Evolutionary conservation across 768 basidiomycete genomes (phyloP).

Genomic region (Lyophyllum atratum): DNA sequence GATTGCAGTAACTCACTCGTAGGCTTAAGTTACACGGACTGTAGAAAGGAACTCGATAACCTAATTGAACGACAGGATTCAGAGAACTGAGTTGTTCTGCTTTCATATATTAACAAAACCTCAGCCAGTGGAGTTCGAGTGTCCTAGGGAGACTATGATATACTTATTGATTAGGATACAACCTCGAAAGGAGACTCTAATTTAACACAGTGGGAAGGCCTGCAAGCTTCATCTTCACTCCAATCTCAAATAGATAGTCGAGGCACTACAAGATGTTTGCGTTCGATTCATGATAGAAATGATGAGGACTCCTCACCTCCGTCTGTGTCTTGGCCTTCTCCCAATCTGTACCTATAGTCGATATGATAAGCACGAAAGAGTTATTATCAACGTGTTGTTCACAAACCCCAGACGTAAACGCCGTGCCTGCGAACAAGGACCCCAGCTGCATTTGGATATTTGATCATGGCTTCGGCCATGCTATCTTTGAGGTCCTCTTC

Average conservation of each 20-base stretch:
- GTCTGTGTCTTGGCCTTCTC: constrained; percentile 89
- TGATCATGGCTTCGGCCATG: constrained; percentile 84
- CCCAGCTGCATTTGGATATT: constrained; percentile 77
- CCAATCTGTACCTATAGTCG: constrained; percentile 63
- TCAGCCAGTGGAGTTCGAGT: too few species aligned
- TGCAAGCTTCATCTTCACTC: constrained; percentile 77
- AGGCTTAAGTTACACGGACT: too few species aligned
- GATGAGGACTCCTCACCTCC: constrained; percentile 46
- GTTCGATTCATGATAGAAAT: not conserved
- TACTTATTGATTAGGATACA: not conserved
- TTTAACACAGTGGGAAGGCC: constrained; percentile 52
- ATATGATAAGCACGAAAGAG: constrained; percentile 2
- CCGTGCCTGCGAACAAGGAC: constrained; percentile 80
- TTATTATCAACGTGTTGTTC: not conserved
- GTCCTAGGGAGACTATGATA: too few species aligned
- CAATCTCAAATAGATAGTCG: constrained; percentile 89
- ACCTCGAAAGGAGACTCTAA: constrained; percentile 2
- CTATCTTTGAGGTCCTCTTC: constrained; percentile 89
- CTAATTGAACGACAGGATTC: too few species aligned
- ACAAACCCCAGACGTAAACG: constrained; percentile 84
- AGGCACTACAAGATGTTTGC: constrained; percentile 57
- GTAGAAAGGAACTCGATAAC: too few species aligned
- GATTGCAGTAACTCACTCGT: too few species aligned
- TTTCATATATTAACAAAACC: too few species aligned
- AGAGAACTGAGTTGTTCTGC: too few species aligned